Evolutionary conservation across 1,284 basidiomycete species (phyloP).

Genomic region (Ustilago trichophora): DNA sequence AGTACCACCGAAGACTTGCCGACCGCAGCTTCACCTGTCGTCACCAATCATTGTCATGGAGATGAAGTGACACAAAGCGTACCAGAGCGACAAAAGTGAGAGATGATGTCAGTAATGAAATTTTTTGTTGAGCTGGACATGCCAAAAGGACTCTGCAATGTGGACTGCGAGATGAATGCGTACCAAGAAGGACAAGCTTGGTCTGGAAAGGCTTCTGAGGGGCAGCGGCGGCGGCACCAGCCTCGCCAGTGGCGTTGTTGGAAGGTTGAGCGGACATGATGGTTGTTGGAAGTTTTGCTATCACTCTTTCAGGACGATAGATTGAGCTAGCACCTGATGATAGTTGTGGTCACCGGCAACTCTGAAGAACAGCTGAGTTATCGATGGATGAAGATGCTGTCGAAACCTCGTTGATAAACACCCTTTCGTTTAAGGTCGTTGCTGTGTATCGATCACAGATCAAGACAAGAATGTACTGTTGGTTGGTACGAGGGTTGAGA

Average conservation of each 20-base stretch:
- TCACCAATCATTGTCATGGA: not conserved
- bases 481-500: not conserved
- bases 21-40: constrained; percentile 93
- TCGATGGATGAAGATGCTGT: too few relatives aligned
- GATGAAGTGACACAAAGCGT: too few relatives aligned
- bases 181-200: constrained; percentile 64
- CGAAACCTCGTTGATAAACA: too few relatives aligned
- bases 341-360: too few relatives aligned
- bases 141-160: too few relatives aligned
- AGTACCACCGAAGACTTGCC: constrained; percentile 99
- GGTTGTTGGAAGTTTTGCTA: constrained; percentile 11
- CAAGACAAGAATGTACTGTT: too few relatives aligned
- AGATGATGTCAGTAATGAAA: not conserved
- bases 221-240: constrained; percentile 33
- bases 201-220: constrained; percentile 65
- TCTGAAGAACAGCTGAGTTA: too few relatives aligned
- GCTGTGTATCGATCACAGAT: not conserved
- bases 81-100: too few relatives aligned
- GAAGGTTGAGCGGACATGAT: constrained; percentile 30
- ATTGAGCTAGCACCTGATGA: too few relatives aligned
- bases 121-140: too few relatives aligned
- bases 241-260: constrained; percentile 13
- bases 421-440: not conserved
- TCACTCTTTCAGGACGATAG: too few relatives aligned
- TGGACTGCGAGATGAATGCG: too few relatives aligned